Conservation (phyloP, 129 eudicot species). For the Escallonia rubra region DNA sequence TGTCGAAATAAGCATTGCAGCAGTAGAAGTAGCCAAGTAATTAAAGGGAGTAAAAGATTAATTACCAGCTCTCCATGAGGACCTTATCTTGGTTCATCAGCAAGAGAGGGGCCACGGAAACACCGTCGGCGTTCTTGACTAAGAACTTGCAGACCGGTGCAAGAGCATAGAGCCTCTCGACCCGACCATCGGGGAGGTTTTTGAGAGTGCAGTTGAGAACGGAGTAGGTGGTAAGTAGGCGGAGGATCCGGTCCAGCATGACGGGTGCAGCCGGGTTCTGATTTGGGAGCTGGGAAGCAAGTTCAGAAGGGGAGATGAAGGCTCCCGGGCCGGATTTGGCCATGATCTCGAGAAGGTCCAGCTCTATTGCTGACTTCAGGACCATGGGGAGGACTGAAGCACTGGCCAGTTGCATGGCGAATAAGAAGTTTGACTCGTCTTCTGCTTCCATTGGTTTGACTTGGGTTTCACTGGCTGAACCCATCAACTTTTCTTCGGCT, state of each 20-base stretch:
- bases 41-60: background rate
- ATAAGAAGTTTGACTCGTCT: conserved; percentile 47
- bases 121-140: conserved; percentile 78
- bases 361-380: conserved; percentile 67
- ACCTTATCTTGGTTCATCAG: conserved; percentile 92
- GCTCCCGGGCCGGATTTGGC: conserved; percentile 57
- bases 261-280: conserved; percentile 52
- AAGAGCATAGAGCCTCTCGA: conserved; percentile 66
- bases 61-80: conserved; percentile 90
- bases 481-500: background rate
- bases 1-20: too few species aligned
- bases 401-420: conserved; percentile 74
- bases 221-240: conserved; percentile 56
- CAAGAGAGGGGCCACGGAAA: conserved; percentile 61
- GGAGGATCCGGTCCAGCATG: conserved; percentile 76
- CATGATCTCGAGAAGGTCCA: conserved; percentile 66
- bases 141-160: conserved; percentile 86
- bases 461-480: background rate
- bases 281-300: conserved; percentile 59
- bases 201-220: conserved; percentile 46
- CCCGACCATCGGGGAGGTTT: conserved; percentile 35
- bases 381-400: conserved; percentile 85
- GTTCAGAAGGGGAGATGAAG: conserved; percentile 39
- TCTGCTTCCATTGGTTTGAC: conserved; percentile 6
- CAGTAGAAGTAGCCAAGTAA: too few species aligned